phyloP scores from a whole-genome alignment of 306 rosid species.

The Ormosia emarginata region DNA sequence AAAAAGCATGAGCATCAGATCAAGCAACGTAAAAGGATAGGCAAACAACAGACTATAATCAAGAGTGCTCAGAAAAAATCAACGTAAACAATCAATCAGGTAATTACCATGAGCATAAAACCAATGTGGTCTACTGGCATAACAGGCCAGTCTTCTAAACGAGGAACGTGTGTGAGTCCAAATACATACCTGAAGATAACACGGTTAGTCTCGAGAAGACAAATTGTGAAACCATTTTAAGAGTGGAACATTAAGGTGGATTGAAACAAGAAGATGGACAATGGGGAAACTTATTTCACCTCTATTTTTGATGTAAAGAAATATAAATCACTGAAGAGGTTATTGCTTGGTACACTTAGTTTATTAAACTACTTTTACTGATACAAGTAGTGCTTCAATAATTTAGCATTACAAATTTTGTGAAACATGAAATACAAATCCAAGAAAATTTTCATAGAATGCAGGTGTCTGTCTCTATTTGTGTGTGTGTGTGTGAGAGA shows the following conservation, averaged over 20 bases:
- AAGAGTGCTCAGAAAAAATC: background rate
- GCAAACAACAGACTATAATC: background rate
- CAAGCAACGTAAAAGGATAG: background rate
- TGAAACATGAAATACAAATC: background rate
- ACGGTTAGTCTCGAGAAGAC: background rate
- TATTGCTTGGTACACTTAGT: background rate
- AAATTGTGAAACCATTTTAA: background rate
- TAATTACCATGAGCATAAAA: constrained; percentile 67
- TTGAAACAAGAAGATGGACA: background rate
- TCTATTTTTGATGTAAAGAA: background rate
- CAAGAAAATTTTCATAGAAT: background rate
- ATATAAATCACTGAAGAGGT: background rate
- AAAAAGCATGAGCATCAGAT: background rate
- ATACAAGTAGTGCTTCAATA: background rate
- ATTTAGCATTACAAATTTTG: background rate
- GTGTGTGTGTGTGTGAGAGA: background rate
- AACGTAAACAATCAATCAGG: background rate
- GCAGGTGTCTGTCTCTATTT: background rate
- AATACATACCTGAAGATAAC: constrained; percentile 68
- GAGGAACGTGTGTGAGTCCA: constrained; percentile 77
- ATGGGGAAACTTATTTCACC: background rate
- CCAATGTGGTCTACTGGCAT: constrained; percentile 94
- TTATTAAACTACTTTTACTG: background rate
- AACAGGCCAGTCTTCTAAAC: constrained; percentile 94
- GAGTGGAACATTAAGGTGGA: background rate